Conservation (phyloP, 305 asterid species). For the Solanum aculeatissimum region DNA sequence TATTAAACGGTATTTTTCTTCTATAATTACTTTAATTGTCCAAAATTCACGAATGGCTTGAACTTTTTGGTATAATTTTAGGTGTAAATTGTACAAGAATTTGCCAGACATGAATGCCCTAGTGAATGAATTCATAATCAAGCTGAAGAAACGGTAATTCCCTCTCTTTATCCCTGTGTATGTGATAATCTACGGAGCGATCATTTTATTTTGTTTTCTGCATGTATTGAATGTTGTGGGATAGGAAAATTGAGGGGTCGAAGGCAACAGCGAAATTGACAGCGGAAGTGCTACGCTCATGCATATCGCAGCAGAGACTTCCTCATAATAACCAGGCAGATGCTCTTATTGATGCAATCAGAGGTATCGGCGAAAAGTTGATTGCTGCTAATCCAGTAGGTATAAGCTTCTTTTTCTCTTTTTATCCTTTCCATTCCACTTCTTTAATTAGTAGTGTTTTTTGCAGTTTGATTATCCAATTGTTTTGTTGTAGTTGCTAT, state of each 20-base stretch:
- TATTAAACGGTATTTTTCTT: neutral
- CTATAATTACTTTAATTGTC: neutral
- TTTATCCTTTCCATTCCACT: neutral
- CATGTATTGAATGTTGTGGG: neutral
- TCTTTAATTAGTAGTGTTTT: neutral
- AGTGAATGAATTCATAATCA: slow-evolving; percentile 65
- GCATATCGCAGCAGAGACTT: slow-evolving; percentile 89
- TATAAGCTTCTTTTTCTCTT: slow-evolving; percentile 1
- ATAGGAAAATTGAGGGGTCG: slow-evolving; percentile 93
- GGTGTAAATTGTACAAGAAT: neutral
- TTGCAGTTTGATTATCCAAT: neutral
- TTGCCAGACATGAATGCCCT: slow-evolving; percentile 75
- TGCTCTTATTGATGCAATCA: slow-evolving; percentile 81
- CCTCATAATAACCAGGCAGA: slow-evolving; percentile 69
- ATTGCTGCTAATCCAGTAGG: slow-evolving; percentile 91
- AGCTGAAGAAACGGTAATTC: slow-evolving; percentile 74
- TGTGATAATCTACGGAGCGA: neutral
- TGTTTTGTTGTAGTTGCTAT: neutral
- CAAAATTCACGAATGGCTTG: neutral
- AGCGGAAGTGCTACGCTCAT: slow-evolving; percentile 82
- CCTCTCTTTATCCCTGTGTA: neutral
- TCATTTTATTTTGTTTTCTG: neutral
- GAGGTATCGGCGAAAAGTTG: slow-evolving; percentile 70
- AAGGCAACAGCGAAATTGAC: slow-evolving; percentile 86
- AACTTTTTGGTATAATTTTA: neutral